Conservation (phyloP, 768 basidiomycete genomes). For the Tricholoma sp. region DNA sequence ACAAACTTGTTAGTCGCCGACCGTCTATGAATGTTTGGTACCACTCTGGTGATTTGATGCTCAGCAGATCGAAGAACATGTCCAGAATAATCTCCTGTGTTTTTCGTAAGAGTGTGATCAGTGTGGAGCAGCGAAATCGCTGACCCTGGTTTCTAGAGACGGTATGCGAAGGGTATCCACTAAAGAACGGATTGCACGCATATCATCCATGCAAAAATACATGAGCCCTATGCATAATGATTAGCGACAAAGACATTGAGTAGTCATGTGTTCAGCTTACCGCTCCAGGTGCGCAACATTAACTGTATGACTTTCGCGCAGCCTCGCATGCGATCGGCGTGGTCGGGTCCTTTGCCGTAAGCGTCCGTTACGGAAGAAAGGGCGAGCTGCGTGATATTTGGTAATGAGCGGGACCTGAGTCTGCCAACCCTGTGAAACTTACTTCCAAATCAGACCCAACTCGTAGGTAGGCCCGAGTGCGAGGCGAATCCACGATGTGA, state of each 20-base stretch:
- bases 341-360: conserved; percentile 76
- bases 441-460: conserved; percentile 91
- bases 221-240: conserved; percentile 58
- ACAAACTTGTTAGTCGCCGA: conserved; percentile 77
- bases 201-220: conserved; percentile 90
- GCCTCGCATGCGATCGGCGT: conserved; percentile 74
- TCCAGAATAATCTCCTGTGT: conserved; percentile 86
- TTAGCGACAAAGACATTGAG: not conserved
- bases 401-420: not conserved
- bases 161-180: conserved; percentile 87
- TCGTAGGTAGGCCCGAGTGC: conserved; percentile 69
- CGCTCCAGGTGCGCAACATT: conserved; percentile 91
- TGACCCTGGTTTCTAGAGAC: conserved; percentile 77
- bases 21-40: conserved; percentile 90
- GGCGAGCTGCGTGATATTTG: conserved; percentile 52
- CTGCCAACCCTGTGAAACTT: conserved; percentile 10
- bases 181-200: conserved; percentile 78
- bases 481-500: conserved; percentile 80
- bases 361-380: conserved; percentile 89
- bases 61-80: conserved; percentile 89
- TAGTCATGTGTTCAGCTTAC: conserved; percentile 38
- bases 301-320: conserved; percentile 74
- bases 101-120: not conserved
- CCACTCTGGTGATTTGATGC: conserved; percentile 91
- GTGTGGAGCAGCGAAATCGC: conserved; percentile 15